A percentile compares a stretch with the other conserved stretches of the same genome.
phyloP scores from a whole-genome alignment of 495 filamentous ascomycete genomes.

The Daldinia childiae region DNA sequence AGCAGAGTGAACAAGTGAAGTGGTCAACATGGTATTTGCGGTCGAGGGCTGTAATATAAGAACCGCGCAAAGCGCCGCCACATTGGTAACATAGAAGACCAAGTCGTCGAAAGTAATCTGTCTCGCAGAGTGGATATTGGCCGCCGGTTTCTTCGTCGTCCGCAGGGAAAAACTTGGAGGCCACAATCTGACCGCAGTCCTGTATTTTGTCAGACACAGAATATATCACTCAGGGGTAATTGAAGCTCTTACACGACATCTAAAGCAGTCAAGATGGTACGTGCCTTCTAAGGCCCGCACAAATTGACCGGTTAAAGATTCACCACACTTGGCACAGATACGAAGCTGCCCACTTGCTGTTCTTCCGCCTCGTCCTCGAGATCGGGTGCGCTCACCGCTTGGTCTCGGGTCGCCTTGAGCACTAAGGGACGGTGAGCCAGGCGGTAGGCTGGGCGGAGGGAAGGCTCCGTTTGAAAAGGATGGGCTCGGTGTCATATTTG shows the following conservation, averaged over 20 bases:
- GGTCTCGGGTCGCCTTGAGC: slow-evolving; percentile 48
- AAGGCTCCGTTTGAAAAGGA: slow-evolving; percentile 52
- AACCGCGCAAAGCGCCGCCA: slow-evolving; percentile 91
- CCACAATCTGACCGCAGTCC: slow-evolving; percentile 97
- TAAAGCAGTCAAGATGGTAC: slow-evolving; percentile 98
- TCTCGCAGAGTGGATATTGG: slow-evolving; percentile 97
- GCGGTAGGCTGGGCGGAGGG: slow-evolving; percentile 45
- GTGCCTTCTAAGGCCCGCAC: slow-evolving; percentile 91
- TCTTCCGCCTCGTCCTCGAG: slow-evolving; percentile 55
- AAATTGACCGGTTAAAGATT: slow-evolving; percentile 90
- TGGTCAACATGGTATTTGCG: slow-evolving; percentile 99
- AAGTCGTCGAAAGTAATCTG: slow-evolving; percentile 94
- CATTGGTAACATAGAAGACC: slow-evolving; percentile 92
- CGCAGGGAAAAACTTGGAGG: slow-evolving; percentile 97
- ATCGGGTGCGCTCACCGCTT: slow-evolving; percentile 61
- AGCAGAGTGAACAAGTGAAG: slow-evolving; percentile 97
- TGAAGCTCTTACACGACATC: slow-evolving; percentile 79
- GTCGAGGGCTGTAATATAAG: slow-evolving; percentile 97
- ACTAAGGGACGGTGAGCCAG: slow-evolving; percentile 55
- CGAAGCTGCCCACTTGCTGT: slow-evolving; percentile 65
- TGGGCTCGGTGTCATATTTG: slow-evolving; percentile 49
- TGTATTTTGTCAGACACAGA: slow-evolving; percentile 51
- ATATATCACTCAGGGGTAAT: not conserved
- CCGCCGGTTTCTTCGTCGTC: slow-evolving; percentile 84
- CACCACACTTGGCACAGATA: slow-evolving; percentile 87